phyloP scores from a whole-genome alignment of 148 eudicot species.

The Fallopia convolvulus region DNA sequence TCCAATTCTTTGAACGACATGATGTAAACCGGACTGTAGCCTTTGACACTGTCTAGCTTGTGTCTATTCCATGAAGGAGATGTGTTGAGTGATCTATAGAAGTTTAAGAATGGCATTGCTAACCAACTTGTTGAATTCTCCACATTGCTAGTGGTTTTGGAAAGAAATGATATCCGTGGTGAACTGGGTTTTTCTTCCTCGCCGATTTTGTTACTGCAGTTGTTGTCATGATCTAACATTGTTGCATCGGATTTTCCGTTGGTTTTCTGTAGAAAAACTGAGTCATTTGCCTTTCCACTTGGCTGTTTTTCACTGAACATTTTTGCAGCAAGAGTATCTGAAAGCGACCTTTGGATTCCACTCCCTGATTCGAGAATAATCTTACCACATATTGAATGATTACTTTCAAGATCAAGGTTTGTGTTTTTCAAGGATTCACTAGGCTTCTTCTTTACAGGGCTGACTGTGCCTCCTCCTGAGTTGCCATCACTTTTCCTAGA shows the following conservation, averaged over 20 bases:
- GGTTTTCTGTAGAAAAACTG: conserved; percentile 17
- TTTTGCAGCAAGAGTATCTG: conserved; percentile 76
- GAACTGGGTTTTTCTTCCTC: conserved; percentile 26
- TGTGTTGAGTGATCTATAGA: conserved; percentile 53
- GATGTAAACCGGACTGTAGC: conserved; percentile 63
- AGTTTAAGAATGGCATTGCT: conserved; percentile 54
- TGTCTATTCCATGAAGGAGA: conserved; percentile 37
- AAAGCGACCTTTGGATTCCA: conserved; percentile 33
- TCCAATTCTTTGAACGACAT: conserved; percentile 61
- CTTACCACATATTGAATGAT: conserved; percentile 22
- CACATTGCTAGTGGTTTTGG: conserved; percentile 30
- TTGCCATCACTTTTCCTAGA: conserved; percentile 17
- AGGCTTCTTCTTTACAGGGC: conserved; percentile 21
- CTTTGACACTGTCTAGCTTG: conserved; percentile 56
- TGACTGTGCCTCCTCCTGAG: conserved; percentile 17
- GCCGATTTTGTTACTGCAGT: conserved; percentile 27
- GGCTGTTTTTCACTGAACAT: conserved; percentile 66
- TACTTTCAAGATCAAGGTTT: conserved; percentile 15
- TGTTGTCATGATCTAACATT: conserved; percentile 32
- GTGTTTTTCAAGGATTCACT: conserved; percentile 19
- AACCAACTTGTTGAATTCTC: conserved; percentile 59
- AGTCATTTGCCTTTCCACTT: conserved; percentile 27
- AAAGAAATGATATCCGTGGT: conserved; percentile 23
- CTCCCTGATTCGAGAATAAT: conserved; percentile 20
- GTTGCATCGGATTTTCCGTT: conserved; percentile 21